Percentiles rank a stretch among this genome's conserved stretches.
Evolutionary conservation across 2,329 filamentous ascomycete species (phyloP).

Genomic region (Colletotrichum musae): DNA sequence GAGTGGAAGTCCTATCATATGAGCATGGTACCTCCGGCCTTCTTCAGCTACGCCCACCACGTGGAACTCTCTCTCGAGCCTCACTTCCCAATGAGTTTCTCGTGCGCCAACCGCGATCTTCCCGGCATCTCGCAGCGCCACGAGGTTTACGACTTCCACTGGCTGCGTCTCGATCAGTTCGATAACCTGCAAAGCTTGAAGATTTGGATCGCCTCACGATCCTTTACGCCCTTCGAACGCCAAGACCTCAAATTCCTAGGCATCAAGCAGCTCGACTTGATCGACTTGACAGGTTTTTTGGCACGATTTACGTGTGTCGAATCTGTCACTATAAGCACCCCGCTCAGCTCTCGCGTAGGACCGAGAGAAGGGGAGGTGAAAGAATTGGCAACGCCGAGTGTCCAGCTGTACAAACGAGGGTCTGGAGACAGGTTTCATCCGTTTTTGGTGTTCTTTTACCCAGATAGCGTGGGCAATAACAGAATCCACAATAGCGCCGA

Average conservation of each 20-base stretch:
- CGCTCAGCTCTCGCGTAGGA: neutral
- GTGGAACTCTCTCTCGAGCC: conserved; percentile 5
- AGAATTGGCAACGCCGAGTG: neutral
- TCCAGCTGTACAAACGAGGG: conserved; percentile 6
- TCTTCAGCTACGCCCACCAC: neutral
- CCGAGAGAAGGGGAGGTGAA: neutral
- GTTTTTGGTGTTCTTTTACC: neutral
- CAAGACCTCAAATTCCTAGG: neutral
- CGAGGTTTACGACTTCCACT: conserved; percentile 28
- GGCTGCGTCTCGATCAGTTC: conserved; percentile 8
- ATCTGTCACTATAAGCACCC: conserved; percentile 8
- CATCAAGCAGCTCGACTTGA: neutral
- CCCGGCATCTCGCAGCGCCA: neutral
- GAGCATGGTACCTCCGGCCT: neutral
- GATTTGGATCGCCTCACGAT: conserved; percentile 10
- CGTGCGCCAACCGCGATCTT: conserved; percentile 1
- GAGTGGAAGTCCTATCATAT: neutral
- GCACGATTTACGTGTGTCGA: neutral
- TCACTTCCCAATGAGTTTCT: conserved; percentile 8
- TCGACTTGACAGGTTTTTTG: neutral
- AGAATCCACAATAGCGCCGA: neutral
- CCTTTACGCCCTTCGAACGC: neutral
- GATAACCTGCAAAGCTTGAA: neutral
- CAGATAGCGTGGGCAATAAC: neutral
- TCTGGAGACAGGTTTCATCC: conserved; percentile 15